phyloP scores from a whole-genome alignment of 495 filamentous ascomycete genomes.

The Cetradonia linearis region DNA sequence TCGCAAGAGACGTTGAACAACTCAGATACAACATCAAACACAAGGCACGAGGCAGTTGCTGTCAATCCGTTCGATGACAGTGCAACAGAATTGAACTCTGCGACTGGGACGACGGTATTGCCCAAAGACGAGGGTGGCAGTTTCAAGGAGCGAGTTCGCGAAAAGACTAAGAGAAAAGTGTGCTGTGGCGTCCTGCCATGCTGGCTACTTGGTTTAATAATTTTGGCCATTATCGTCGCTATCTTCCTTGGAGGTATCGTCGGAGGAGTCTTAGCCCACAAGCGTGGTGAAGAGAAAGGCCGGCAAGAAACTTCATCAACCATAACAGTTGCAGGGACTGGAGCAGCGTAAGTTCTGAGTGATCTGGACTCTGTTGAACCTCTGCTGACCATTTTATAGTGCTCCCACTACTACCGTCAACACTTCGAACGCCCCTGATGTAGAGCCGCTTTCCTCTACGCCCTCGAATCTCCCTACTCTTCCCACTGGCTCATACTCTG shows the following conservation, averaged over 20 bases:
- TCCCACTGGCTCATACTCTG: constrained; percentile 52
- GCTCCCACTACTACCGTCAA: constrained; percentile 36
- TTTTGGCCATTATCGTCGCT: constrained; percentile 43
- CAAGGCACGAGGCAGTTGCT: not conserved
- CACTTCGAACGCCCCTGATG: constrained; percentile 51
- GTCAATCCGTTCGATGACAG: constrained; percentile 33
- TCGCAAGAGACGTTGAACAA: constrained; percentile 15
- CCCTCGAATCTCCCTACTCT: constrained; percentile 49
- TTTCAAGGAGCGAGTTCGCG: constrained; percentile 49
- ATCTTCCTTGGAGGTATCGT: constrained; percentile 50
- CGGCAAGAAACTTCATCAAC: constrained; percentile 8
- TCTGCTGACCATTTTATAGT: constrained; percentile 19
- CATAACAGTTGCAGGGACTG: constrained; percentile 24
- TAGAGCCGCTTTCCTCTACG: constrained; percentile 47
- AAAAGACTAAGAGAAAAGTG: constrained; percentile 42
- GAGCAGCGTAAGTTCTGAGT: constrained; percentile 30
- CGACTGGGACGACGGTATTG: constrained; percentile 20
- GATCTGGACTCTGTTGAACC: not conserved
- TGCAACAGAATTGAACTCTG: constrained; percentile 30
- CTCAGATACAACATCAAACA: not conserved
- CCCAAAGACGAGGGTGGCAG: constrained; percentile 34
- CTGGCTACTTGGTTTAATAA: constrained; percentile 54
- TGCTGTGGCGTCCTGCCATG: constrained; percentile 57
- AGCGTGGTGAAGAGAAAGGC: constrained; percentile 13
- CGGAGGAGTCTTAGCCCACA: constrained; percentile 41